These are phyloP conservation scores for Ceratopteris richardii DNA, from an alignment of 75 land plant genomes.

Conservation along the genomic window DNA sequence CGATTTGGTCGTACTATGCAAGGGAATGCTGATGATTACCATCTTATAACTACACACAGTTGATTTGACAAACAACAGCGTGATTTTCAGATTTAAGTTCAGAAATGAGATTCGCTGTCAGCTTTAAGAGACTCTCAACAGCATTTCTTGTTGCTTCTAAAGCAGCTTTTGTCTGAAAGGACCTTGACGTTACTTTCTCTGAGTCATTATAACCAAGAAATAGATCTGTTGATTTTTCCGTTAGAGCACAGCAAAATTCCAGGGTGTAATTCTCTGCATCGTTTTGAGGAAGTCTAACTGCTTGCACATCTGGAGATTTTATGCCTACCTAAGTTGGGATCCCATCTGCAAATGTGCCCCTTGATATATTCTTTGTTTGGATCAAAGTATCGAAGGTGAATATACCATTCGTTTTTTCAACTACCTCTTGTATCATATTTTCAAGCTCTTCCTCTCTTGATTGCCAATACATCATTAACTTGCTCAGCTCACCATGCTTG, in stretches of 20 bases:
- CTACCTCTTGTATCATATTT: slow-evolving; percentile 33
- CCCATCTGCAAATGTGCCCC: slow-evolving; percentile 19
- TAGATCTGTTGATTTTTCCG: not conserved
- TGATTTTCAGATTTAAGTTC: too few species aligned
- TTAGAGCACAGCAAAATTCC: slow-evolving; percentile 28
- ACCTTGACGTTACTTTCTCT: not conserved
- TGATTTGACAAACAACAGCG: too few species aligned
- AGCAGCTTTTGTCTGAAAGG: slow-evolving; percentile 26
- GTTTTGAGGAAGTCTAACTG: slow-evolving; percentile 40
- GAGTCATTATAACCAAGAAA: not conserved
- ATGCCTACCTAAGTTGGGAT: slow-evolving; percentile 38
- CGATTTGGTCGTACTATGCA: too few species aligned
- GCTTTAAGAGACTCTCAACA: slow-evolving; percentile 13
- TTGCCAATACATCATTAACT: slow-evolving; percentile 32
- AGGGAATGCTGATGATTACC: too few species aligned
- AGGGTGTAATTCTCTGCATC: slow-evolving; percentile 42
- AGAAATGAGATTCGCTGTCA: slow-evolving; percentile 11
- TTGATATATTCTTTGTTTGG: too few species aligned
- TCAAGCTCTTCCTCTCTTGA: slow-evolving; percentile 49
- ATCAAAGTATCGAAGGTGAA: slow-evolving; percentile 24
- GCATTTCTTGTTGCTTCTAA: slow-evolving; percentile 20
- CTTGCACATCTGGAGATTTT: slow-evolving; percentile 53
- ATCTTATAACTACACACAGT: too few species aligned
- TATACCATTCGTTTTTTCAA: slow-evolving; percentile 35
- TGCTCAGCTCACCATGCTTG: slow-evolving; percentile 61